Percentiles rank a stretch among this genome's conserved stretches.
Evolutionary conservation across 768 basidiomycete species (phyloP).

Genomic region (Panus rudis): DNA sequence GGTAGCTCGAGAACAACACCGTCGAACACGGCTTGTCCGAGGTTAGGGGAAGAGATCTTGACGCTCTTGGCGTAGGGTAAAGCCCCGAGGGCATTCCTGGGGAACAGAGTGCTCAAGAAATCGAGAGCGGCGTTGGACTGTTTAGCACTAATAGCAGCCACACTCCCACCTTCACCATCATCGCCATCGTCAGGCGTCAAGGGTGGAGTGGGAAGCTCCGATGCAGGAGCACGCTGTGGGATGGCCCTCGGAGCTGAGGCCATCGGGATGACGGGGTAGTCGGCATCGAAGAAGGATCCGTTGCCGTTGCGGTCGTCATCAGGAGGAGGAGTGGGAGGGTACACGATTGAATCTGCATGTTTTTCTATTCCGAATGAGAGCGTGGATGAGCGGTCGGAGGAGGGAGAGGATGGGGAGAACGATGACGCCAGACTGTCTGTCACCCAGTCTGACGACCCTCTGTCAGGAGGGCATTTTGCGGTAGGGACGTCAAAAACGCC

Average conservation of each 20-base stretch:
- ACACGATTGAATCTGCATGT: conserved; percentile 17
- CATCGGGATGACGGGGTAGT: conserved; percentile 12
- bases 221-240: conserved; percentile 15
- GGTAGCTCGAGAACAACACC: conserved; percentile 75
- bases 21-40: conserved; percentile 66
- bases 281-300: background rate
- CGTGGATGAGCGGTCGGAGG: conserved; percentile 36
- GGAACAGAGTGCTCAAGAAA: conserved; percentile 75
- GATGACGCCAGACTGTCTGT: conserved; percentile 81
- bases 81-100: conserved; percentile 58
- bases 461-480: conserved; percentile 88
- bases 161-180: conserved; percentile 37
- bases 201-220: conserved; percentile 60
- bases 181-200: conserved; percentile 68
- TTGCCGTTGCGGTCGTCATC: conserved; percentile 9
- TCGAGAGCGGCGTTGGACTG: conserved; percentile 62
- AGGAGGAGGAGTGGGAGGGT: conserved; percentile 26
- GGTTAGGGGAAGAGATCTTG: conserved; percentile 59
- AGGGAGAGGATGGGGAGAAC: conserved; percentile 17
- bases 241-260: conserved; percentile 21
- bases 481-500: conserved; percentile 94
- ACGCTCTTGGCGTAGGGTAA: conserved; percentile 73
- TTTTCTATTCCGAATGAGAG: conserved; percentile 28
- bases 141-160: conserved; percentile 35
- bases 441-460: conserved; percentile 96